Base-by-base conservation (phyloP, 495 filamentous ascomycete species). In the Oidiodendron maius region DNA sequence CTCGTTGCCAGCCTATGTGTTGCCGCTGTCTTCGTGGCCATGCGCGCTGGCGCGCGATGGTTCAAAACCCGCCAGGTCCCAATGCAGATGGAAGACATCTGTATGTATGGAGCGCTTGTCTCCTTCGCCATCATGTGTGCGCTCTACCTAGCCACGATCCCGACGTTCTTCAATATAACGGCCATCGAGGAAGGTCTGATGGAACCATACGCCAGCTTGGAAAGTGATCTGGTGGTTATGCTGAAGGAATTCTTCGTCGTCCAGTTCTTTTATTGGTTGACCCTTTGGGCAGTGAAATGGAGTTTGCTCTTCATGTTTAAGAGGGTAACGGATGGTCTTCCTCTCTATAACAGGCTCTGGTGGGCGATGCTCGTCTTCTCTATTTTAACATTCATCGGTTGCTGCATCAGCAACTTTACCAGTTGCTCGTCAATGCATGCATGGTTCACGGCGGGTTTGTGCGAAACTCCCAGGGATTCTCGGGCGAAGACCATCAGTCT, bases 231-330 rank as follows among this genome's bases (percentile, higher is more conserved):
- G 0, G 6, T 60, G 10, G 26, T 52, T 21, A 51, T 72, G 39
- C 51, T 64, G 22, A 64, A 60, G 40, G 52, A 63, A n/a, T 69
- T 69, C 43, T 74, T 75, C 35, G 65, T 64, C 15, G 67, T 65
- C 22, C 67, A 65, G 6, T 60, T 68, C 12, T 56, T 70, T 23
- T 62, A 74, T 49, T 75, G 72, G 70, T 46, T 63, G 6, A 62
- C 57, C 2, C 48, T 75, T n/a, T 76, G 72, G 72, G 51, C 64
- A 32, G 65, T 73, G 36, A 76, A 76, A 51, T 59, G 68, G 22
- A 66, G 62, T 2, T 60, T 76, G 11, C 53, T 76, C 43, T 60
- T 67, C 3, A 62, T 74, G 43, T 76, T 71, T 47, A 61, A 60
- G 42, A 54, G 61, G 13, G 48, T 76, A 26, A 61, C 68, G 22